Base-by-base conservation (phyloP, 306 rosid species). In the Cicer pinnatifidum region DNA sequence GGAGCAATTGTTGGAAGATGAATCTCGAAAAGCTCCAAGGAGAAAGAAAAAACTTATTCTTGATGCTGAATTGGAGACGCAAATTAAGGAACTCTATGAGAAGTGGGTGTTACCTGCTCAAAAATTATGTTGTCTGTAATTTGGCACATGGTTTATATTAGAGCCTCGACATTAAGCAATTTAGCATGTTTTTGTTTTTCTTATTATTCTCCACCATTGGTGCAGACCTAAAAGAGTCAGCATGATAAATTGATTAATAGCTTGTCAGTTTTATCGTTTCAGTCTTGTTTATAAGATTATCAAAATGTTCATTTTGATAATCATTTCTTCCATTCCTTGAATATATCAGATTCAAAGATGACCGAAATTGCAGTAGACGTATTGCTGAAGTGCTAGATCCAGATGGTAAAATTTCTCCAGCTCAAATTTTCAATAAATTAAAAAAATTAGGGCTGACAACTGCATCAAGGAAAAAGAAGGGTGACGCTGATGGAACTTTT, bases 341-440 rank as follows among this genome's bases (percentile, higher is more conserved):
- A 37, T 51, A 64, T 75, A 72, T 72, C 75, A 93, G 98, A 77
- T 89, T 84, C 82, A 93, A 89, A 82, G 88, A 89, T 63, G 86
- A 86, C 50, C 83, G 62, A 57, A 80, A 88, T 75, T 93, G 96
- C 78, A 84, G 86, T 82, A 75, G 45, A 17, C 84, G 75, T 48
- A 93, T 90, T 73, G 97, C 93, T 11, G 84, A 89, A 87, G 85
- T 33, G 45, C 85, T 93, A 70, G 89, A 88, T 78, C 88, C 88
- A 60, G 90, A 88, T 76, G 89, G 89, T 65, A 83, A 82, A 78
- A 82, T 91, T 82, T 89, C 89, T 11, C 72, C 88, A 11, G 87
- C 89, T 71, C 93, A 90, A 86, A 66, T 91, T 59, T 89, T 92
- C 61, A 88, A 83, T 71, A 86, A 80, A 79, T 89, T 93, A 64